Evolutionary conservation across 352 stramenopile genomes (phyloP).

Genomic region (Phytophthora quininea): DNA sequence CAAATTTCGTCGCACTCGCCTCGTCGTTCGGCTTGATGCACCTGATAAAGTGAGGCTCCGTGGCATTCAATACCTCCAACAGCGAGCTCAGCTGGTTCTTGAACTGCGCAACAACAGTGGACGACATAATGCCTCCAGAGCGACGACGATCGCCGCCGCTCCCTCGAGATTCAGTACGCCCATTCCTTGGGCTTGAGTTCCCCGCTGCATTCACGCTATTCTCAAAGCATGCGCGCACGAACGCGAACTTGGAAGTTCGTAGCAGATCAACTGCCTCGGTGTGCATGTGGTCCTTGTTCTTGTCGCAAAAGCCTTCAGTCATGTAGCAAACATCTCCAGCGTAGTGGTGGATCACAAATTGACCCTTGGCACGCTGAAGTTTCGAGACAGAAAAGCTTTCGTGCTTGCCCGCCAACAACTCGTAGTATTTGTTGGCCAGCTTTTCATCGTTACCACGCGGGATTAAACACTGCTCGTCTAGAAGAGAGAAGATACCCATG

Average conservation of each 20-base stretch:
- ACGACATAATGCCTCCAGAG: conserved; percentile 80
- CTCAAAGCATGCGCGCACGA: conserved; percentile 79
- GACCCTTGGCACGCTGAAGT: conserved; percentile 76
- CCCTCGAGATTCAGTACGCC: conserved; percentile 27
- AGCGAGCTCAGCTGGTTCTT: conserved; percentile 92
- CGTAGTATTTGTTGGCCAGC: conserved; percentile 86
- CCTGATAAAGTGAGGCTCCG: conserved; percentile 92
- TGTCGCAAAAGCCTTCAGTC: conserved; percentile 83
- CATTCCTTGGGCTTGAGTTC: conserved; percentile 28
- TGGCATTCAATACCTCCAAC: conserved; percentile 94
- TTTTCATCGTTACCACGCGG: conserved; percentile 84
- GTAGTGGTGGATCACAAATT: conserved; percentile 91
- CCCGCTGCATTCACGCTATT: conserved; percentile 28
- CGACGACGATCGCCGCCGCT: conserved; percentile 56
- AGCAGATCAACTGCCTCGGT: conserved; percentile 79
- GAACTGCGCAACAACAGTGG: conserved; percentile 92
- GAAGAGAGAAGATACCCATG: conserved; percentile 79
- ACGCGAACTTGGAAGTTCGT: conserved; percentile 62
- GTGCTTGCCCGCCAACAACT: conserved; percentile 57
- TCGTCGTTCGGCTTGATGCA: conserved; percentile 91
- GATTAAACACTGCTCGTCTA: conserved; percentile 89
- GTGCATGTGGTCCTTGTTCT: conserved; percentile 92
- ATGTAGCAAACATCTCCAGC: conserved; percentile 86
- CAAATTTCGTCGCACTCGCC: conserved; percentile 62
- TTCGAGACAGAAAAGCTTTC: conserved; percentile 74